Evolutionary conservation across 164 flowering plant species (phyloP).

Genomic region (Akebia trifoliata): DNA sequence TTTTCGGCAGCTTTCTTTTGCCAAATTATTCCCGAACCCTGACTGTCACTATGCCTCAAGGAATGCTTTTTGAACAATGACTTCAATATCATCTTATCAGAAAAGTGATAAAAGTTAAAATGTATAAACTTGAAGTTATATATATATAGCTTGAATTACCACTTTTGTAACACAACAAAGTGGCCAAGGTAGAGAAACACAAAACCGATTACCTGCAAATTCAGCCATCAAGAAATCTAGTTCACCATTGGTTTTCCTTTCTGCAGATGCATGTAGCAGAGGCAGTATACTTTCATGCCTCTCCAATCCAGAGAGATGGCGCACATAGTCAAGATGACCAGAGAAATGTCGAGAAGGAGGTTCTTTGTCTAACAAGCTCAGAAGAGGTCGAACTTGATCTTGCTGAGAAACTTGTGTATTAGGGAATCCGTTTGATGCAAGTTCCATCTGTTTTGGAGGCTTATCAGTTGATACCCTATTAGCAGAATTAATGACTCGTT

Average conservation of each 20-base stretch:
- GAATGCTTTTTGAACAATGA: too few species aligned
- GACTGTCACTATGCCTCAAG: too few species aligned
- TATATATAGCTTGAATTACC: background rate
- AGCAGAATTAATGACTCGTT: conserved; percentile 32
- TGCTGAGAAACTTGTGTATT: conserved; percentile 39
- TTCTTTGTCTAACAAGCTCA: conserved; percentile 95
- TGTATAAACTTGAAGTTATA: background rate
- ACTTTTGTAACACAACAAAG: background rate
- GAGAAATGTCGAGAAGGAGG: conserved; percentile 92
- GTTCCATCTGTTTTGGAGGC: conserved; percentile 49
- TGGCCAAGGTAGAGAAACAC: background rate
- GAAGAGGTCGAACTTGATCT: conserved; percentile 89
- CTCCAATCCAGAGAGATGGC: conserved; percentile 79
- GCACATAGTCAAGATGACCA: conserved; percentile 91
- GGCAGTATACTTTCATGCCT: conserved; percentile 88
- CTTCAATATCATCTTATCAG: too few species aligned
- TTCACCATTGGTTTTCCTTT: conserved; percentile 81
- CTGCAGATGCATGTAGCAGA: conserved; percentile 71
- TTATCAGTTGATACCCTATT: conserved; percentile 53
- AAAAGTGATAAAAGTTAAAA: too few species aligned
- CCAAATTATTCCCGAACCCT: too few species aligned
- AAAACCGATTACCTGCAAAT: conserved; percentile 67
- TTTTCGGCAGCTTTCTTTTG: too few species aligned
- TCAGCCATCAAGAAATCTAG: conserved; percentile 92
- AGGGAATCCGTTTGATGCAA: conserved; percentile 48